phyloP scores from a whole-genome alignment of 345 rosid genomes.

The Dovyalis caffra region DNA sequence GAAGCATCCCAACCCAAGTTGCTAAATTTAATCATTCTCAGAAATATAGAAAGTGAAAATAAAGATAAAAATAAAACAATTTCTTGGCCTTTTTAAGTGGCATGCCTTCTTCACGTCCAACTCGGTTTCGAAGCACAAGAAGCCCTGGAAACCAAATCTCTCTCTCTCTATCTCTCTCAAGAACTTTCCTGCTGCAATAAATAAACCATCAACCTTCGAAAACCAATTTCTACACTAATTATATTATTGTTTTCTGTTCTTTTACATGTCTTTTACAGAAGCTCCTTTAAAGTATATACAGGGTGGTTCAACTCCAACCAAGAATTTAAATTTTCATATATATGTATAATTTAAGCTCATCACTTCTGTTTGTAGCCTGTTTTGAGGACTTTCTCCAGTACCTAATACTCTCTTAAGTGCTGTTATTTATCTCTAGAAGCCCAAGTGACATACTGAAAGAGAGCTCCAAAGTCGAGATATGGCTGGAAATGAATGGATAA shows the following conservation, averaged over 20 bases:
- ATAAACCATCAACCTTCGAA: neutral
- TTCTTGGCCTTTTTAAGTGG: constrained; percentile 17
- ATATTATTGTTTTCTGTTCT: too few species aligned
- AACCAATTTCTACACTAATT: neutral
- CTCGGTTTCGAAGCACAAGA: constrained; percentile 23
- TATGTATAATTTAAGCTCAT: too few species aligned
- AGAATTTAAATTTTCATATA: too few species aligned
- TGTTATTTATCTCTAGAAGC: neutral
- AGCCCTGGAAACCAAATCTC: constrained; percentile 13
- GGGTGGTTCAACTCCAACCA: too few species aligned
- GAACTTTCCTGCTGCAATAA: neutral
- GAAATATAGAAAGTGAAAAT: neutral
- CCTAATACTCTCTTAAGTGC: too few species aligned
- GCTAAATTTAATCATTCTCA: neutral
- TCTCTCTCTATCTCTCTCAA: constrained; percentile 12
- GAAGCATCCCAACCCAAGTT: constrained; percentile 23
- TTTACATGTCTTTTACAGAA: too few species aligned
- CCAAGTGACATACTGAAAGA: neutral
- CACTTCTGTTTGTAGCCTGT: too few species aligned
- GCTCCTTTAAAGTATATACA: too few species aligned
- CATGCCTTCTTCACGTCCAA: constrained; percentile 23
- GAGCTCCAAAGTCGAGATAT: constrained; percentile 23
- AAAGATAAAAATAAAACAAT: neutral
- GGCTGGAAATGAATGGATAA: constrained; percentile 93
- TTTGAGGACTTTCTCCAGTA: too few species aligned